Evolutionary conservation across 1,139 yeast species (phyloP).

Genomic region (Yamadazyma atlantica): DNA sequence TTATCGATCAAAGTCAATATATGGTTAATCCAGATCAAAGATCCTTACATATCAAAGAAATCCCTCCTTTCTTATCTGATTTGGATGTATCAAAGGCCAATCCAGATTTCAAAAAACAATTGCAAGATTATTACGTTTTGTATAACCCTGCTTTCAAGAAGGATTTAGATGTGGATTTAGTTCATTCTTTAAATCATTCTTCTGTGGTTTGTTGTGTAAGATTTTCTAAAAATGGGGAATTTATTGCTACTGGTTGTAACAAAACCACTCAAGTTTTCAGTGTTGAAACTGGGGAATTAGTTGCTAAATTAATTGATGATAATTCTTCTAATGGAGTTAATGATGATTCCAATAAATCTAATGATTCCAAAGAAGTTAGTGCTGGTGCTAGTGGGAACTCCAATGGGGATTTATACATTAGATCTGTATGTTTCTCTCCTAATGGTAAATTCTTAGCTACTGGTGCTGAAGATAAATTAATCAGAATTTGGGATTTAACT

Average conservation of each 20-base stretch:
- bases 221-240: conserved; percentile 89
- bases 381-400: conserved; percentile 33
- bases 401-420: conserved; percentile 82
- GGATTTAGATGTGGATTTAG: conserved; percentile 79
- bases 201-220: conserved; percentile 97
- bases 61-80: conserved; percentile 80
- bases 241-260: conserved; percentile 95
- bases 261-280: conserved; percentile 93
- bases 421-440: conserved; percentile 95
- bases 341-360: conserved; percentile 33
- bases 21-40: conserved; percentile 43
- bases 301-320: conserved; percentile 87
- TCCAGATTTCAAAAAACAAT: conserved; percentile 78
- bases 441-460: conserved; percentile 95
- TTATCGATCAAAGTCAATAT: conserved; percentile 44
- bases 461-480: conserved; percentile 96
- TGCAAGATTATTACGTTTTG: conserved; percentile 83
- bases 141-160: conserved; percentile 80
- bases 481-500: conserved; percentile 94
- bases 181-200: conserved; percentile 87
- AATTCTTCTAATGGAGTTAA: conserved; percentile 41
- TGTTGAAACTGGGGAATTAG: conserved; percentile 87
- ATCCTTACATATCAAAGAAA: conserved; percentile 66
- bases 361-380: conserved; percentile 23
- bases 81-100: conserved; percentile 78